These are phyloP conservation scores for Bipolaris bicolor DNA, from an alignment of 2,329 filamentous ascomycete species.

Conservation along the genomic window DNA sequence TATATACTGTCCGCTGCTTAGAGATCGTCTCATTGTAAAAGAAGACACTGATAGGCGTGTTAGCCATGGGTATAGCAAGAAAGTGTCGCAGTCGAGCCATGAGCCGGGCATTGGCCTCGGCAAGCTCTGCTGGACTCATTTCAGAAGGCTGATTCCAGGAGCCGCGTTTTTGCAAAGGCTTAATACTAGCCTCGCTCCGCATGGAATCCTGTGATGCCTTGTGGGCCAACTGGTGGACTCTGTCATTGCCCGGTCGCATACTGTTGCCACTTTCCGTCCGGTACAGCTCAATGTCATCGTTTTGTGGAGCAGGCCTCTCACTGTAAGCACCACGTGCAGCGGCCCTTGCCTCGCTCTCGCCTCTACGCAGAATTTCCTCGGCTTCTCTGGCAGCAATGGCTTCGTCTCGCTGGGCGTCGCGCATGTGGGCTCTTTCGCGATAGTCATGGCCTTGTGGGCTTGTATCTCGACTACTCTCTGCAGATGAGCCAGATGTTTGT, in stretches of 20 bases:
- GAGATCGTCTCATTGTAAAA: constrained; percentile 89
- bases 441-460: constrained; percentile 50
- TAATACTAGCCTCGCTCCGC: constrained; percentile 37
- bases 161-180: constrained; percentile 54
- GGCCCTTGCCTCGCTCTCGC: constrained; percentile 72
- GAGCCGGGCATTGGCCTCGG: constrained; percentile 81
- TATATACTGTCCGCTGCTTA: constrained; percentile 81
- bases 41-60: constrained; percentile 84
- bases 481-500: constrained; percentile 33
- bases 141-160: constrained; percentile 62
- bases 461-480: constrained; percentile 53
- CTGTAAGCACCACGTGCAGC: constrained; percentile 77
- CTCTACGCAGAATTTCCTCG: constrained; percentile 74
- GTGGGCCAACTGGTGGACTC: constrained; percentile 31
- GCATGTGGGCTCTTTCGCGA: constrained; percentile 50
- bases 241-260: constrained; percentile 28
- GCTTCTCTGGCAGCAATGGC: constrained; percentile 77
- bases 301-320: constrained; percentile 62
- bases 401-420: constrained; percentile 63
- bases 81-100: constrained; percentile 90
- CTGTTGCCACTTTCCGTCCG: constrained; percentile 43
- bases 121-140: constrained; percentile 77
- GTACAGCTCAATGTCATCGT: constrained; percentile 50
- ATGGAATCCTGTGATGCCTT: constrained; percentile 37
- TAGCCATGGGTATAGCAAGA: constrained; percentile 79